These are phyloP conservation scores for Phytophthora idaei DNA, from an alignment of 352 stramenopile genomes.

Conservation along the genomic window DNA sequence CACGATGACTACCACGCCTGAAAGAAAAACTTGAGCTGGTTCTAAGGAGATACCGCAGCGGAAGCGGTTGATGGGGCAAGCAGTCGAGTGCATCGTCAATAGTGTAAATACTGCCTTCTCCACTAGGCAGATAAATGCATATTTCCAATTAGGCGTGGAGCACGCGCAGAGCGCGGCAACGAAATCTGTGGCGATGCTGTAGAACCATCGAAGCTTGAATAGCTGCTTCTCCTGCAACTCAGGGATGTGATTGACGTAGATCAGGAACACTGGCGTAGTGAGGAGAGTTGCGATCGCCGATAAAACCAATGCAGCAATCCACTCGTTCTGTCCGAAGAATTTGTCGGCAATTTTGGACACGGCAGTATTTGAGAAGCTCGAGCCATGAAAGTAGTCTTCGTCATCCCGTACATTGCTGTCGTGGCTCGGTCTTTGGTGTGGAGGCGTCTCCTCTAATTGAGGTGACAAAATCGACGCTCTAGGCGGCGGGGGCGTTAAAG, in stretches of 20 bases:
- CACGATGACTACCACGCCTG: slow-evolving; percentile 60
- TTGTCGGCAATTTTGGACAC: slow-evolving; percentile 41
- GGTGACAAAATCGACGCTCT: slow-evolving; percentile 8
- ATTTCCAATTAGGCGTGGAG: slow-evolving; percentile 70
- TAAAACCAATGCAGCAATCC: slow-evolving; percentile 53
- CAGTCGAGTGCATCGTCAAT: slow-evolving; percentile 66
- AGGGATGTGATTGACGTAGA: slow-evolving; percentile 50
- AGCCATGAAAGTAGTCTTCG: slow-evolving; percentile 23
- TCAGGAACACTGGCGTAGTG: slow-evolving; percentile 42
- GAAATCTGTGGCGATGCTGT: slow-evolving; percentile 64
- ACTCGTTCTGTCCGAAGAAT: slow-evolving; percentile 53
- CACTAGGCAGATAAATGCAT: slow-evolving; percentile 67
- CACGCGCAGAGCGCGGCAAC: slow-evolving; percentile 58
- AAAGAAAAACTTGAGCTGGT: slow-evolving; percentile 56
- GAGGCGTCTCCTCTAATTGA: slow-evolving; percentile 15
- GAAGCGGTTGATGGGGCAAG: slow-evolving; percentile 77
- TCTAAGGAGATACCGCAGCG: slow-evolving; percentile 56
- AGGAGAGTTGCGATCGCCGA: slow-evolving; percentile 38
- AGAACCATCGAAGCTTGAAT: slow-evolving; percentile 62
- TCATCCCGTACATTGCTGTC: slow-evolving; percentile 25
- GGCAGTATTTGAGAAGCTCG: slow-evolving; percentile 40
- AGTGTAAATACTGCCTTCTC: slow-evolving; percentile 75
- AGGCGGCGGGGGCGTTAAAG: slow-evolving; percentile 15
- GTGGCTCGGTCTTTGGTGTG: slow-evolving; percentile 11
- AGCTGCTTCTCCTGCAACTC: slow-evolving; percentile 58